Evolutionary conservation across 768 basidiomycete genomes (phyloP), one percentile per base, ranked within the genome.

Genomic region (Macrocybe gigantea): DNA sequence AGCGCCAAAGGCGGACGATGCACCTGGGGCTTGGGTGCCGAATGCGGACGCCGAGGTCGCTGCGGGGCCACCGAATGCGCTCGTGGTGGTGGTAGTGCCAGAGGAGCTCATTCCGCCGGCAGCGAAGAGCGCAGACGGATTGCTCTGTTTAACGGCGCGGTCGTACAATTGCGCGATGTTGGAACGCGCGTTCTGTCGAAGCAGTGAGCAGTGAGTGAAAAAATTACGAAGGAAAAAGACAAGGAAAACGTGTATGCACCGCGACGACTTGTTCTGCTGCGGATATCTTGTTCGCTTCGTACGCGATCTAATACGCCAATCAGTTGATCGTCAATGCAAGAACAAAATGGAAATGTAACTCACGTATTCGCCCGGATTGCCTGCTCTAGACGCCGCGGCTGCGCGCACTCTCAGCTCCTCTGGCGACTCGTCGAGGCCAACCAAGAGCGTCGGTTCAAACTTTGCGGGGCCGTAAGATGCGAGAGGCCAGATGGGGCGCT

Each of bases 381-480:
- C 81, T 6, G 71, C 68, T 50, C 74, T 71, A 14, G 76, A 53
- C 0, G 87, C 84, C 6, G 69, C 63, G 2, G 72, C 69, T 5
- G 86, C 86, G 52, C 75, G 81, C 34, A 84, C 67, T 38, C 88
- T 74, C 39, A 94, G 65, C 63, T 96, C 93, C 57, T 94, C 93
- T 0, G 78, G 77, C 0, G 83, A 86, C 51, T 84, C 72, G 53
- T 96, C 92, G 32, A 85, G 63, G 2, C 79, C 82, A 7, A 65
- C 47, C 12, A 96, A 62, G 5, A 94, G 54, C 14, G 70, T 78
- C 0, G 81, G 81, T 53, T 92, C 89, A 50, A 75, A 58, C 60
- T 93, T 95, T 3, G 80, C 78, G 14, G 88, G 80, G 0, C 75
- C 91, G 60, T 88, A 94, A 0, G 80, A 84, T 0, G 88, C 83